phyloP scores from a whole-genome alignment of 495 filamentous ascomycete genomes.

The Bombardia bombarda region DNA sequence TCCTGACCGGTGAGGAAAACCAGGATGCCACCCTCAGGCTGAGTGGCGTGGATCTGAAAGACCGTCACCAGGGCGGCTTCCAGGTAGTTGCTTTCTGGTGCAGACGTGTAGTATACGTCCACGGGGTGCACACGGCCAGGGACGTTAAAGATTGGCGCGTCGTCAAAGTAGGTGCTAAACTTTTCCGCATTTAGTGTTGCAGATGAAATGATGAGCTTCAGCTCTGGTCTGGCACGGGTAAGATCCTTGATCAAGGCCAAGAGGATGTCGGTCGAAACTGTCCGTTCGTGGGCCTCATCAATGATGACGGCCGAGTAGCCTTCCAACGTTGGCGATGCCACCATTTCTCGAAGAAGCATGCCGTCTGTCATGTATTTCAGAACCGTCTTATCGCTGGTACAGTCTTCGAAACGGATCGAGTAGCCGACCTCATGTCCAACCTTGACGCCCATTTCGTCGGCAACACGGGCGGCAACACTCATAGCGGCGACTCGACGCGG shows the following conservation, averaged over 20 bases:
- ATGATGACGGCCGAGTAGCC: slow-evolving; percentile 92
- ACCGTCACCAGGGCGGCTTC: slow-evolving; percentile 87
- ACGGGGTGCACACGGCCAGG: slow-evolving; percentile 87
- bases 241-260: slow-evolving; percentile 90
- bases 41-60: slow-evolving; percentile 91
- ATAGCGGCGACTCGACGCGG: slow-evolving; percentile 95
- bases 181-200: slow-evolving; percentile 95
- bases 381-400: slow-evolving; percentile 85
- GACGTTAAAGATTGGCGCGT: slow-evolving; percentile 93
- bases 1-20: slow-evolving; percentile 88
- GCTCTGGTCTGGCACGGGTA: slow-evolving; percentile 72
- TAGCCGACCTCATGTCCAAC: slow-evolving; percentile 93
- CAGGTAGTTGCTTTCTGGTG: slow-evolving; percentile 92
- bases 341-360: slow-evolving; percentile 86
- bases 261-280: slow-evolving; percentile 84
- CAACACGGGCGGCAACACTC: slow-evolving; percentile 89
- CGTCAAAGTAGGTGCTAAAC: slow-evolving; percentile 87
- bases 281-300: slow-evolving; percentile 22
- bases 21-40: slow-evolving; percentile 80
- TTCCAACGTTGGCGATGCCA: slow-evolving; percentile 79
- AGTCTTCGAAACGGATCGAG: slow-evolving; percentile 91
- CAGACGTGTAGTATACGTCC: slow-evolving; percentile 84
- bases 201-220: slow-evolving; percentile 89
- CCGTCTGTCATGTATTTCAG: slow-evolving; percentile 98
- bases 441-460: slow-evolving; percentile 88